phyloP scores from a whole-genome alignment of 441 rosid genomes.

The Melastoma candidum region DNA sequence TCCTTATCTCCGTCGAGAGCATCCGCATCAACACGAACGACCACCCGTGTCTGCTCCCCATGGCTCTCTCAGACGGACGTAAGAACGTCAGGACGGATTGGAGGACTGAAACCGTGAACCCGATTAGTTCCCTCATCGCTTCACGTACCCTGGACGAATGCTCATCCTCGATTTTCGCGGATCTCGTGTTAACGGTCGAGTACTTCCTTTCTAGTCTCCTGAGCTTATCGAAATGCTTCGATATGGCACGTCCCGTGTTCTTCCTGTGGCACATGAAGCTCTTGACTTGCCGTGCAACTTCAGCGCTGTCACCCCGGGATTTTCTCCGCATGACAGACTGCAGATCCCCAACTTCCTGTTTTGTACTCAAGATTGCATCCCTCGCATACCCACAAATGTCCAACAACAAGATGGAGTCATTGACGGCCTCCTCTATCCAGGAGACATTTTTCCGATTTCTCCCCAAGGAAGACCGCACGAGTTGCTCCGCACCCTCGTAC shows the following conservation, averaged over 20 bases:
- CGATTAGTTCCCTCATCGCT: constrained; percentile 33
- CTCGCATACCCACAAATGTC: constrained; percentile 42
- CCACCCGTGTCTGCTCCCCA: too few relatives aligned
- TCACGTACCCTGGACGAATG: constrained; percentile 18
- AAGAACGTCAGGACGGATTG: constrained; percentile 37
- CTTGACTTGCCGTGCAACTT: constrained; percentile 29
- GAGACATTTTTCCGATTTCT: constrained; percentile 7
- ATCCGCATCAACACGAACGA: constrained; percentile 42
- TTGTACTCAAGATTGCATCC: constrained; percentile 34
- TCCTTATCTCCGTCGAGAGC: constrained; percentile 12
- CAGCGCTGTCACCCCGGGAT: constrained; percentile 23
- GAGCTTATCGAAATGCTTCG: constrained; percentile 24
- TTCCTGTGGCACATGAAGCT: constrained; percentile 39
- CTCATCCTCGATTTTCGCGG: constrained; percentile 9
- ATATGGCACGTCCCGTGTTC: constrained; percentile 35
- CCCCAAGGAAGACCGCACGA: constrained; percentile 26
- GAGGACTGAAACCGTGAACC: constrained; percentile 27
- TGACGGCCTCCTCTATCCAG: constrained; percentile 35
- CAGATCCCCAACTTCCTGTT: constrained; percentile 39
- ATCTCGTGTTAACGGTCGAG: background rate
- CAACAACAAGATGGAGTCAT: constrained; percentile 44
- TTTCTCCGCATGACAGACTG: constrained; percentile 50
- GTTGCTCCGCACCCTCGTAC: constrained; percentile 33
- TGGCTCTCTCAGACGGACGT: constrained; percentile 17
- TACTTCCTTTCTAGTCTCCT: constrained; percentile 21